Evolutionary conservation across 257 asterid genomes (phyloP), one percentile per base, ranked within the genome.

Genomic region (Solanum habrochaites): DNA sequence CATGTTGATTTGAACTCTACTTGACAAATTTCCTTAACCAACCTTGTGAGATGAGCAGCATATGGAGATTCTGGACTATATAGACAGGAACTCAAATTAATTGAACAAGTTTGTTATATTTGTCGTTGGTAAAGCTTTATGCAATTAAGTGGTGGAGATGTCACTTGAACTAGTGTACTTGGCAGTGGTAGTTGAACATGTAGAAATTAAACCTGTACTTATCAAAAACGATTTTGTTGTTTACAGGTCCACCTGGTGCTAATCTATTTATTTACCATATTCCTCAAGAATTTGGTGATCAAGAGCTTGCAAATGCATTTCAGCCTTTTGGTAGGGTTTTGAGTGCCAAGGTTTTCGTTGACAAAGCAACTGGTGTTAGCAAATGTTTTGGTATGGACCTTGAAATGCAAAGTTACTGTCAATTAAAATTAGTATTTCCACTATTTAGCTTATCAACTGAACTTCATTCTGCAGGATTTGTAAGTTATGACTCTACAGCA

Each of bases 191-290:
- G 29, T 18, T 49, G 31, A 81, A 49, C 27, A 31, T 81, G 85
- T 81, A 20, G 45, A 49, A 81, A 81, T 49, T 81, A 16, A 81
- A 18, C 52, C 45, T 16, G 31, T 52, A 31, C 66, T 49, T 49
- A 81, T 20, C 66, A 32, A 32, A 43, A 23, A 18, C 27, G 25
- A 39, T 49, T 42, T n/a, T 18, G 40, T 18, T 43, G 8, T 66
- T 75, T 87, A 77, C 98, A 97, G 99, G 99, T 89, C 99, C 99
- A 52, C 94, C 95, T 11, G 98, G 99, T 83, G 96, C 99, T 83
- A 97, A 97, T 91, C 90, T 97, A 82, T 97, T 97, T 90, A 96
- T 97, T 80, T 97, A 93, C 93, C 98, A 97, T 91, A 96, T 97
- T 86, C 99, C 98, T 82, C 99, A 94, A 93, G 98, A 96, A 88